Conservation (phyloP, 139 green algal genomes). For the Micromonas pusilla region DNA sequence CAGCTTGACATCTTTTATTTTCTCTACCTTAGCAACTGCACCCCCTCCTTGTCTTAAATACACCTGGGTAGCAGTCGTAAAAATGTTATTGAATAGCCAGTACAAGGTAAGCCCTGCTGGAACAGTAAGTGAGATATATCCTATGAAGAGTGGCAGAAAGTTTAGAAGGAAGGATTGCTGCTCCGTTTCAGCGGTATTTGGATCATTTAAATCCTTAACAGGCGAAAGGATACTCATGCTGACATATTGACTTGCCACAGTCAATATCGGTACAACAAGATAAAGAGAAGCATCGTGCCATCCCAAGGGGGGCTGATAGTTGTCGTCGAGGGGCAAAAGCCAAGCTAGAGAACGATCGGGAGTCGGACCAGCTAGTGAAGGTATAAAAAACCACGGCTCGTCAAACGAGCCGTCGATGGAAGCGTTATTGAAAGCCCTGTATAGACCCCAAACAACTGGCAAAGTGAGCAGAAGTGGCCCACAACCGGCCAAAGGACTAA, state of each 20-base stretch:
- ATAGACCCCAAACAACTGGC: constrained; percentile 88
- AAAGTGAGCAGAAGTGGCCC: constrained; percentile 83
- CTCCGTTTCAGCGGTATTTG: constrained; percentile 49
- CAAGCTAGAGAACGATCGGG: not conserved
- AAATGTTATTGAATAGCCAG: constrained; percentile 96
- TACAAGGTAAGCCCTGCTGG: constrained; percentile 92
- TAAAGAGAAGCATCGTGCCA: constrained; percentile 77
- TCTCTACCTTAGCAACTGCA: not conserved
- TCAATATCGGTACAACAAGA: constrained; percentile 79
- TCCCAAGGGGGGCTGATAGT: constrained; percentile 82
- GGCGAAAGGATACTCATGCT: constrained; percentile 15
- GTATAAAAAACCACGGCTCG: constrained; percentile 90
- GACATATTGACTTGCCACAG: constrained; percentile 44
- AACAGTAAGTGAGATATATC: constrained; percentile 96
- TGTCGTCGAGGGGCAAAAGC: constrained; percentile 43
- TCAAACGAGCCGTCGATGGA: constrained; percentile 77
- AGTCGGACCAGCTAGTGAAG: constrained; percentile 74
- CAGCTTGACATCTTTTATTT: not conserved
- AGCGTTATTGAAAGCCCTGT: constrained; percentile 80
- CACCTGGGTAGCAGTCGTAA: constrained; percentile 77
- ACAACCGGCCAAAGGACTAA: constrained; percentile 89
- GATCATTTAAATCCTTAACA: constrained; percentile 22
- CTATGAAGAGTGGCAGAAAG: constrained; percentile 89
- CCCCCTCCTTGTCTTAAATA: constrained; percentile 34
- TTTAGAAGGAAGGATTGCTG: constrained; percentile 77